Conservation (phyloP, 2,329 filamentous ascomycete genomes). For the Neocatenulostroma microsporum region DNA sequence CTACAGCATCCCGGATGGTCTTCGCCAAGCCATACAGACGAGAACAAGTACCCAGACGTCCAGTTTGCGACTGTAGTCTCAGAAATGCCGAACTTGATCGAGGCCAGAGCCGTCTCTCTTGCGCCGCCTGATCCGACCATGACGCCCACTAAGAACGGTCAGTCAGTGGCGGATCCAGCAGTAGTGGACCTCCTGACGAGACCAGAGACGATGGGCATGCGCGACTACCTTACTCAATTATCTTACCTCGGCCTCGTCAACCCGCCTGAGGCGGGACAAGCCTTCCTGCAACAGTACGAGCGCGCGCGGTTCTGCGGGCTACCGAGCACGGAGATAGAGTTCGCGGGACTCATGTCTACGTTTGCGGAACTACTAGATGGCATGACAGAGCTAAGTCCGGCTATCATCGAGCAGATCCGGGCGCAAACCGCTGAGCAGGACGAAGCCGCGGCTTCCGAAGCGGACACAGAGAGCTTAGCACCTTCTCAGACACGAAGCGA, state of each 20-base stretch:
- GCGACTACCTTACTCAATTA: conserved; percentile 70
- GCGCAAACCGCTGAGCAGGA: conserved; percentile 22
- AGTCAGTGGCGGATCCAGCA: conserved; percentile 23
- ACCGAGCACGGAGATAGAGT: conserved; percentile 61
- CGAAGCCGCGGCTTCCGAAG: conserved; percentile 2
- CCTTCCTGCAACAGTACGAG: conserved; percentile 74
- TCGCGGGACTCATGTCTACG: conserved; percentile 70
- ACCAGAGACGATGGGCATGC: conserved; percentile 61
- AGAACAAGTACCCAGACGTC: conserved; percentile 66
- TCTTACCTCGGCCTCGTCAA: conserved; percentile 57
- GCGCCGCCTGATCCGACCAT: conserved; percentile 52
- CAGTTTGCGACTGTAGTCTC: conserved; percentile 73
- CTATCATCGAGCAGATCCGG: conserved; percentile 40
- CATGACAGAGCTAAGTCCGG: conserved; percentile 58
- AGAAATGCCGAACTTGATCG: conserved; percentile 82
- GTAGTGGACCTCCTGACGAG: conserved; percentile 66
- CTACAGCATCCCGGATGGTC: conserved; percentile 86
- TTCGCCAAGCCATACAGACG: conserved; percentile 53
- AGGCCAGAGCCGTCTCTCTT: conserved; percentile 85
- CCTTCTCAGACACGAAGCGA: neutral
- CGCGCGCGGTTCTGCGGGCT: conserved; percentile 70
- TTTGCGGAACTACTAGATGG: conserved; percentile 73
- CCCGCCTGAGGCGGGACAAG: conserved; percentile 40
- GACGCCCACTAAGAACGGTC: conserved; percentile 32
- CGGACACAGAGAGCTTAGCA: neutral